Percentiles rank a stretch among this genome's conserved stretches.
These are phyloP conservation scores for Colletotrichum lentis DNA, from an alignment of 2,329 filamentous ascomycete species.

Conservation along the genomic window DNA sequence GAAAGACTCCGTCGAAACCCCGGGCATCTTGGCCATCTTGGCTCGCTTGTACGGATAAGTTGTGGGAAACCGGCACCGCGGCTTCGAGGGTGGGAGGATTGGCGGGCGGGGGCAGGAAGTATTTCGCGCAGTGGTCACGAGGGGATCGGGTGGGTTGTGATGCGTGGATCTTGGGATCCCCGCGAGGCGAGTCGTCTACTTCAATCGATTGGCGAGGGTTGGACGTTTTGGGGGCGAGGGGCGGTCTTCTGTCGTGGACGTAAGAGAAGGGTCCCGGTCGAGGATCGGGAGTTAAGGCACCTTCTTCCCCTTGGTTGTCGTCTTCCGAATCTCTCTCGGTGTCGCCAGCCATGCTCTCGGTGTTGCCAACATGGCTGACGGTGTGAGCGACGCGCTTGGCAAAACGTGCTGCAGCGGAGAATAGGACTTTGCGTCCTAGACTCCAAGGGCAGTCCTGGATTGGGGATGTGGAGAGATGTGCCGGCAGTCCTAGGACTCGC, in stretches of 20 bases:
- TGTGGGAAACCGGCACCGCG: not conserved
- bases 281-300: not conserved
- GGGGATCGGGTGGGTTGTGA: not conserved
- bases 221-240: no score
- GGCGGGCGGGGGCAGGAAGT: not conserved
- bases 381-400: not conserved
- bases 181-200: not conserved
- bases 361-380: not conserved
- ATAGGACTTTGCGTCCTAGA: constrained; percentile 7
- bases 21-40: not conserved
- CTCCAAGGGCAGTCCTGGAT: not conserved
- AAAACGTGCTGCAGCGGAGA: not conserved
- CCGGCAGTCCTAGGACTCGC: not conserved
- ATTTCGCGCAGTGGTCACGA: constrained; percentile 13
- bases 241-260: not conserved
- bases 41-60: no score
- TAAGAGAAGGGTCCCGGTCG: constrained; percentile 2
- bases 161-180: not conserved
- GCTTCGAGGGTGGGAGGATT: not conserved
- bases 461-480: not conserved
- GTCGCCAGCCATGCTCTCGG: not conserved
- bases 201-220: not conserved
- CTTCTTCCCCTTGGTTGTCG: no score
- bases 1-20: not conserved
- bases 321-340: no score